Evolutionary conservation across 768 basidiomycete species (phyloP).

Genomic region (Paxillus ammoniavirescens): DNA sequence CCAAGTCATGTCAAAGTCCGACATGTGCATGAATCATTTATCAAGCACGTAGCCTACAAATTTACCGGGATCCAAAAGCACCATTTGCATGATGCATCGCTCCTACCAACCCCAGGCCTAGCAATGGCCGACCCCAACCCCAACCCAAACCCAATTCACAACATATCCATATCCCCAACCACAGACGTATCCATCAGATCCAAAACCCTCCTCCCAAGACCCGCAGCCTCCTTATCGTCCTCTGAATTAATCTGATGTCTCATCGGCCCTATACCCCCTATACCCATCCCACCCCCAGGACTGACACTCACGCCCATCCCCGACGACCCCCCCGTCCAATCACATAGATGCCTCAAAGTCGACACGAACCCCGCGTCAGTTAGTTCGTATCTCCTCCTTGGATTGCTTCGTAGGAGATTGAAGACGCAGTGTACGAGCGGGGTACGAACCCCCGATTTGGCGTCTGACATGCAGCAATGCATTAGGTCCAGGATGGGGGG

Average conservation of each 20-base stretch:
- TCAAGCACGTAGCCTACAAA: too few relatives aligned
- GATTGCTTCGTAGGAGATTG: constrained; percentile 48
- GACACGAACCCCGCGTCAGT: constrained; percentile 45
- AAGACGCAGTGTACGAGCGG: constrained; percentile 62
- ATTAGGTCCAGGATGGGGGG: constrained; percentile 52
- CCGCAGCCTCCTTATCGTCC: constrained; percentile 60
- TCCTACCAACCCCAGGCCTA: too few relatives aligned
- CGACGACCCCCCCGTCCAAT: constrained; percentile 27
- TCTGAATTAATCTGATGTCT: constrained; percentile 44
- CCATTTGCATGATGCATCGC: too few relatives aligned
- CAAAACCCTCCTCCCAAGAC: constrained; percentile 54
- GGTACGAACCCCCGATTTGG: constrained; percentile 53
- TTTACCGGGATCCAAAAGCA: too few relatives aligned
- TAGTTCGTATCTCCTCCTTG: constrained; percentile 36
- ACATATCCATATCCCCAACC: constrained; percentile 25
- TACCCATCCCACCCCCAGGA: constrained; percentile 21
- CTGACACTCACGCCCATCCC: constrained; percentile 25
- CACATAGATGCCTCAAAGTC: constrained; percentile 42
- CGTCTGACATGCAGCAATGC: constrained; percentile 57
- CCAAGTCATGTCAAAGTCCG: too few relatives aligned
- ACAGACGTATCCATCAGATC: constrained; percentile 39
- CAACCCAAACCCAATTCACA: constrained; percentile 8
- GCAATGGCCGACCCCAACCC: too few relatives aligned
- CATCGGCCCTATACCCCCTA: constrained; percentile 2
- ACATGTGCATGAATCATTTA: too few relatives aligned